Conservation (phyloP, 2,329 filamentous ascomycete species). For the Phyllosticta ampelicida region DNA sequence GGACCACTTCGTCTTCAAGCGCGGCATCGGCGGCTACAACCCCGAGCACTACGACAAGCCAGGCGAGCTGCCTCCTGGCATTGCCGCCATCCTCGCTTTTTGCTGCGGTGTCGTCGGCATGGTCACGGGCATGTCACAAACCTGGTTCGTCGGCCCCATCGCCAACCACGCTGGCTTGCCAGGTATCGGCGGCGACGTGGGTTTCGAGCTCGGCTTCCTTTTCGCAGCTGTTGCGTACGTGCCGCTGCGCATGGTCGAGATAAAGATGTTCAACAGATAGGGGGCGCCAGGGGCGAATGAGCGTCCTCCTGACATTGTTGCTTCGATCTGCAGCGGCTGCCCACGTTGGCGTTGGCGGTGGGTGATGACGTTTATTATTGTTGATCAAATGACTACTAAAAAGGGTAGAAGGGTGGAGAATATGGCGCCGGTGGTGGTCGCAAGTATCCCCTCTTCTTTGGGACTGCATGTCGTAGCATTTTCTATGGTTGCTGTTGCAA, state of each 20-base stretch:
- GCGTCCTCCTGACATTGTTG: background rate
- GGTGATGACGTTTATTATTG: background rate
- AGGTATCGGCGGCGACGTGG: conserved; percentile 47
- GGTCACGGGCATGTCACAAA: conserved; percentile 58
- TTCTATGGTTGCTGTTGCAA: background rate
- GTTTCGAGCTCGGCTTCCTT: conserved; percentile 55
- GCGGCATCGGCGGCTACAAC: conserved; percentile 50
- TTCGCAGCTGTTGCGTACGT: conserved; percentile 47
- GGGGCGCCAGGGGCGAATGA: conserved; percentile 1
- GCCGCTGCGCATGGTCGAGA: conserved; percentile 40
- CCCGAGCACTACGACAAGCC: conserved; percentile 48
- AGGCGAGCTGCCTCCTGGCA: conserved; percentile 48
- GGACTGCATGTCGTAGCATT: background rate
- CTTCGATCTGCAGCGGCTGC: background rate
- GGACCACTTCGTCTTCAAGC: conserved; percentile 60
- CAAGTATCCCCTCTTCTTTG: background rate
- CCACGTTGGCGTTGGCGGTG: background rate
- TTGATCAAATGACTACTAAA: background rate
- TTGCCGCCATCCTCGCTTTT: conserved; percentile 55
- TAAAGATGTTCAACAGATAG: conserved; percentile 34
- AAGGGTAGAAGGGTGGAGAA: background rate
- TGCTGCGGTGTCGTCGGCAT: conserved; percentile 54
- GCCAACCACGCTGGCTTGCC: conserved; percentile 46
- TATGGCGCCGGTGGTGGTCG: background rate
- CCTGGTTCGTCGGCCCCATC: conserved; percentile 57